Evolutionary conservation across 352 stramenopile species (phyloP).

Genomic region (Pythium graminicola): DNA sequence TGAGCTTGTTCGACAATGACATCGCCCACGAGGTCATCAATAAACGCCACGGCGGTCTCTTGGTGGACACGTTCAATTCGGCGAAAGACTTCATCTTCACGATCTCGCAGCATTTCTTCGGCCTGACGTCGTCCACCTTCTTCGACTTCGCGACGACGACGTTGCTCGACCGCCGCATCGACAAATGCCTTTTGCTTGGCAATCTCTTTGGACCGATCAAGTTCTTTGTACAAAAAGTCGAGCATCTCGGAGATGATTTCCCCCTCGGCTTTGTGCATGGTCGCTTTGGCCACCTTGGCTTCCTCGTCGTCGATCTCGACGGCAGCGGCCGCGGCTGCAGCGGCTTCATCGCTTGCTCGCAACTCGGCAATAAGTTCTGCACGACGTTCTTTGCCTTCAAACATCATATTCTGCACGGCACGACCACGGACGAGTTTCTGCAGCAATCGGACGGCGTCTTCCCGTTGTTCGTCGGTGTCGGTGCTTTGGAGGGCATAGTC

Average conservation of each 20-base stretch:
- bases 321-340: background rate
- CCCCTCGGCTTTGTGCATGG: constrained; percentile 68
- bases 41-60: constrained; percentile 63
- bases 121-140: constrained; percentile 83
- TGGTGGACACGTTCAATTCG: constrained; percentile 73
- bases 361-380: constrained; percentile 87
- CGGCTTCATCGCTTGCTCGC: constrained; percentile 56
- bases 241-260: constrained; percentile 86
- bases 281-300: constrained; percentile 33
- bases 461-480: constrained; percentile 44
- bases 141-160: constrained; percentile 69
- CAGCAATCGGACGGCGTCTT: constrained; percentile 69
- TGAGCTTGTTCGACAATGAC: constrained; percentile 51
- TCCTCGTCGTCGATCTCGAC: constrained; percentile 33
- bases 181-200: constrained; percentile 72
- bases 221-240: constrained; percentile 86
- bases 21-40: constrained; percentile 56
- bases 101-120: constrained; percentile 74
- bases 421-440: constrained; percentile 86
- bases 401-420: constrained; percentile 93
- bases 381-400: constrained; percentile 84
- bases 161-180: constrained; percentile 53
- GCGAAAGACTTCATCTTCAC: constrained; percentile 79
- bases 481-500: constrained; percentile 39
- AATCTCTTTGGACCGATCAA: constrained; percentile 73